phyloP scores from a whole-genome alignment of 495 filamentous ascomycete species.

The Endocarpon pusillum region DNA sequence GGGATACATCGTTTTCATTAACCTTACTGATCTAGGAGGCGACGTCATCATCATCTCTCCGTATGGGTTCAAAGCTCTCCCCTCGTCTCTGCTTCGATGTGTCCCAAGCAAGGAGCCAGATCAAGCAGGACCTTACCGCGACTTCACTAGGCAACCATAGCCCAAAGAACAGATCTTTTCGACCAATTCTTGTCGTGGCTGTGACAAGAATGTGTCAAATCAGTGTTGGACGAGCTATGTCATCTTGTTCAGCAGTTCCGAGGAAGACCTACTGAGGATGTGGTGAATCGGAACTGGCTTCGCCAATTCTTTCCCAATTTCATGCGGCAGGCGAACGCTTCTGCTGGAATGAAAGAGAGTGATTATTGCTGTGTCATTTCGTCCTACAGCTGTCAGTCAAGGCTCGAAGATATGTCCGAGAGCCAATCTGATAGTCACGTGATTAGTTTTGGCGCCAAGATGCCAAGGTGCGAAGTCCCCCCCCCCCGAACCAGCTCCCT shows the following conservation, averaged over 20 bases:
- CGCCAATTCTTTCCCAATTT: constrained; percentile 10
- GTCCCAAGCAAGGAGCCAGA: background rate
- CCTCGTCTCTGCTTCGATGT: constrained; percentile 1
- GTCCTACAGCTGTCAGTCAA: constrained; percentile 17
- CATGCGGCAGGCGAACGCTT: constrained; percentile 10
- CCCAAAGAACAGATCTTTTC: constrained; percentile 2
- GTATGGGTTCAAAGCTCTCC: background rate
- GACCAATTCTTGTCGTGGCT: constrained; percentile 8
- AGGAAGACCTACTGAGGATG: constrained; percentile 6
- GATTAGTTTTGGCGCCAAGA: no score
- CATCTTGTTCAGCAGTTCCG: background rate
- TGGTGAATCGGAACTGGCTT: constrained; percentile 14
- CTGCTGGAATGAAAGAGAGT: constrained; percentile 2
- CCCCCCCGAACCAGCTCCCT: no score
- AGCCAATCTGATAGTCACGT: no score
- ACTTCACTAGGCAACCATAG: background rate
- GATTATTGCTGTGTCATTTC: constrained; percentile 12
- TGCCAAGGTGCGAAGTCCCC: no score
- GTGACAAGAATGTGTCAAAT: constrained; percentile 4
- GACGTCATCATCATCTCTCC: constrained; percentile 3
- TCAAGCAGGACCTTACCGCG: background rate
- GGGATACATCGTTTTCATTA: constrained; percentile 9
- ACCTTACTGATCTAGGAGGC: constrained; percentile 6
- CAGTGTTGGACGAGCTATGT: constrained; percentile 5
- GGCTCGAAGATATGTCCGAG: constrained; percentile 7